Evolutionary conservation across 148 eudicot genomes (phyloP), one percentile per base, ranked within the genome.

Genomic region (Suaeda aralocaspica): DNA sequence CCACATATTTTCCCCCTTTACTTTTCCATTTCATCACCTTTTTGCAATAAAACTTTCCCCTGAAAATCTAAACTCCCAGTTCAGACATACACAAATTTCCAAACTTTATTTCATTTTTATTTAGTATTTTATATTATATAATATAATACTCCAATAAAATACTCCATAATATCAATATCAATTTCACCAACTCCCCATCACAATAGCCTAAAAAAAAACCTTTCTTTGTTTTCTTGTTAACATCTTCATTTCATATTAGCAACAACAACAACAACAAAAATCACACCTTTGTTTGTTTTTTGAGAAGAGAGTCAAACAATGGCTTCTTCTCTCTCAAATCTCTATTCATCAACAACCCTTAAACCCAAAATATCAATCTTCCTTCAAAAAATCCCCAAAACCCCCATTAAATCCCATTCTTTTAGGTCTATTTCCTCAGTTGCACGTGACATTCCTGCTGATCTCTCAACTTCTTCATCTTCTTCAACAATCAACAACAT

Each of bases 261-360:
- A 48, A 57, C 51, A 22, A 68, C 41, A 49, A 39, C 11, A 36
- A 36, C 4, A 36, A 53, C 29, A 64, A 66, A 45, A 66, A 28
- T 49, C 24, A 49, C 13, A 46, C 1, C 16, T 46, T 46, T 9
- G 0, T 29, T 10, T n/a, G n/a, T n/a, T n/a, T n/a, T n/a, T n/a
- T n/a, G n/a, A 60, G 19, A n/a, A 2, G 12, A 55, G 42, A 42
- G 19, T 49, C 69, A 46, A 49, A 25, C 67, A 73, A 79, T 83
- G 92, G 82, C 89, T 24, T 88, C 88, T 33, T 73, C 76, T 19
- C 80, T 85, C 66, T 88, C 87, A 15, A 81, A 79, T 21, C 78
- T 82, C 30, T 86, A 78, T 31, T 84, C 87, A 11, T 74, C 87
- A n/a, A 72, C 79, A n/a, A 53, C 80, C 13, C 79, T 75, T 66